Evolutionary conservation across 164 flowering plant species (phyloP).

Genomic region (Sextonia rubra): DNA sequence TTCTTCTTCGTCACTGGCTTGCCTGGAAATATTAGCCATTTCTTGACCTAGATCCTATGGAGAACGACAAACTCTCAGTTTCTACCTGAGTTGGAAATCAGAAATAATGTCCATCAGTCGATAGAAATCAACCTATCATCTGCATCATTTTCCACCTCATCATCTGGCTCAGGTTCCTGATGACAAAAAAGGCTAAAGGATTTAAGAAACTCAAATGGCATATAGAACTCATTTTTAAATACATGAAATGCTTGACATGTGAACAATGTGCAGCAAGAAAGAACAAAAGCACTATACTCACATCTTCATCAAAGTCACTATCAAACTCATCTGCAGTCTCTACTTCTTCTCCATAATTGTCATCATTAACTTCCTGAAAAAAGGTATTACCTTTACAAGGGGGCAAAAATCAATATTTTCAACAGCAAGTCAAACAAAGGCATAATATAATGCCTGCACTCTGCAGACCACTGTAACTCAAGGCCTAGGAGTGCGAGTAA

Average conservation of each 20-base stretch:
- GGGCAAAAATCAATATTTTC: too few relatives aligned
- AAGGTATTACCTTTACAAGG: neutral
- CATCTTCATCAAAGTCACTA: constrained; percentile 94
- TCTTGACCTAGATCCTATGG: constrained; percentile 48
- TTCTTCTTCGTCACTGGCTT: constrained; percentile 58
- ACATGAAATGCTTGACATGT: neutral
- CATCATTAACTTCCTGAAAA: constrained; percentile 76
- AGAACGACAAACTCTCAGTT: constrained; percentile 5
- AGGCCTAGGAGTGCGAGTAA: too few relatives aligned
- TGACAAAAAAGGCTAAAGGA: constrained; percentile 3
- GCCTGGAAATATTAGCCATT: constrained; percentile 73
- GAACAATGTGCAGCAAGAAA: neutral
- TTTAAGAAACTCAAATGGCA: neutral
- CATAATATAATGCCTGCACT: too few relatives aligned
- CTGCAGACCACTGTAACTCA: too few relatives aligned
- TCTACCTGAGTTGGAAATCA: neutral
- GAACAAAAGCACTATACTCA: constrained; percentile 28
- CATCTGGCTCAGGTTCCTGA: constrained; percentile 92
- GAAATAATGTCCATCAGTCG: neutral
- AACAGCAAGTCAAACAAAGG: neutral
- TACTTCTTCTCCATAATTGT: constrained; percentile 65
- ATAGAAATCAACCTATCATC: constrained; percentile 58
- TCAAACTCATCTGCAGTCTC: constrained; percentile 94
- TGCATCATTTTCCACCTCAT: constrained; percentile 59
- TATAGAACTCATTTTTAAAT: neutral